Evolutionary conservation across 106 monocot species (phyloP).

Genomic region (Dendrobium officinale): DNA sequence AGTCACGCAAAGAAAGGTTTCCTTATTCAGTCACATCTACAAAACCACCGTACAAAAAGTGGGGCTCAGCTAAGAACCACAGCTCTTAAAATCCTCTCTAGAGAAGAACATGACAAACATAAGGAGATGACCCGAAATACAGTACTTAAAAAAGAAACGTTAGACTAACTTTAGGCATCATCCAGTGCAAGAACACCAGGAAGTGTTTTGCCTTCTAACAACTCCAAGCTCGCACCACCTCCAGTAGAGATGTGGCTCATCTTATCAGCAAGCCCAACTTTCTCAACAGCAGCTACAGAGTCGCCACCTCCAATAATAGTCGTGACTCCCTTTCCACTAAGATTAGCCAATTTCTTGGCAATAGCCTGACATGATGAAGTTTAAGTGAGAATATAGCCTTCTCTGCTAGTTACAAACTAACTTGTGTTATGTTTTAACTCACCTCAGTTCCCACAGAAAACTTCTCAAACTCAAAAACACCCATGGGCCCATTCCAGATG

Average conservation of each 20-base stretch:
- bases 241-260: slow-evolving; percentile 72
- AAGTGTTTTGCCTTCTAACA: slow-evolving; percentile 52
- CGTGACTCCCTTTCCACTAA: slow-evolving; percentile 38
- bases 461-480: slow-evolving; percentile 66
- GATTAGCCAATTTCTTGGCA: slow-evolving; percentile 56
- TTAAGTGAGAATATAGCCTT: not conserved
- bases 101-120: not conserved
- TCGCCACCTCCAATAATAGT: slow-evolving; percentile 61
- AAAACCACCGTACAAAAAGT: not conserved
- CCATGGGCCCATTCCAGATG: slow-evolving; percentile 71
- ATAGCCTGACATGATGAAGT: slow-evolving; percentile 30
- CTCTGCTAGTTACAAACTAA: not conserved
- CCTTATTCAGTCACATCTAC: not conserved
- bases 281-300: slow-evolving; percentile 62
- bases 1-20: not conserved
- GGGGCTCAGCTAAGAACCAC: not conserved
- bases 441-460: slow-evolving; percentile 59
- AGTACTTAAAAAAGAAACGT: not conserved
- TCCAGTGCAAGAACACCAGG: slow-evolving; percentile 65
- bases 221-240: slow-evolving; percentile 59
- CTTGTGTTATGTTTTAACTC: not conserved
- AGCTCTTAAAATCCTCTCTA: not conserved
- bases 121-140: not conserved
- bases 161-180: slow-evolving; percentile 31
- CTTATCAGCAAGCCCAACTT: slow-evolving; percentile 50